Evolutionary conservation across 2,329 filamentous ascomycete species (phyloP), one percentile per base, ranked within the genome.

Genomic region (Penicillium oxalicum): DNA sequence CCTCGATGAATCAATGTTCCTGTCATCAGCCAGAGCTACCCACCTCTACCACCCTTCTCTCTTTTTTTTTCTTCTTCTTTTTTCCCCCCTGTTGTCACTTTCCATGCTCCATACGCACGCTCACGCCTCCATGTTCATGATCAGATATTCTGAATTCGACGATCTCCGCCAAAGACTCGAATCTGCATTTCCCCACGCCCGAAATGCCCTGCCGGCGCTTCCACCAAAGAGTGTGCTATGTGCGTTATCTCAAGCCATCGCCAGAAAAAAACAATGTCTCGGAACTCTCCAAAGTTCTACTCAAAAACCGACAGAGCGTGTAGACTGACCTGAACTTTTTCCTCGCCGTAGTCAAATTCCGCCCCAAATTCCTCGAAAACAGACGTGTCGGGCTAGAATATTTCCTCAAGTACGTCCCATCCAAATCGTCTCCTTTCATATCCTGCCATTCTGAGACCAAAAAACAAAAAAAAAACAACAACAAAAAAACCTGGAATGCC

Each of bases 181-280:
- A 38, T 76, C 79, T 59, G 88, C 89, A 0, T 97, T 97, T 59
- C 91, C 93, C 4, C 80, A 85, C 58, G 91, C 91, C 24, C 83
- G 82, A 61, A 87, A 81, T 25, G 88, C 90, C n/a, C 82, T 98
- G 64, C 93, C 93, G n/a, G 77, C 81, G 33, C 75, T 98, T 51
- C 93, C 93, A 39, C 88, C 89, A 32, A 98, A 98, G 73, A 95
- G 88, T 65, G 76, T 94, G 44, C 82, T 97, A 46, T 91, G 87
- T 73, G 87, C 80, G 74, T 67, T 4, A 6, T 9, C 29, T 18
- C 32, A 32, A 18, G 18, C 18, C 1, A 18, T 18, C 18, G 18
- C 18, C 18, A 18, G 18, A 18, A 18, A 18, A 18, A 1, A 18
- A 18, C 1, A 18, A 18, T 18, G 18, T 18, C 18, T 18, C 18